These are phyloP conservation scores for Starmerella ratchasimensis DNA, from an alignment of 805 yeast species.

Conservation along the genomic window DNA sequence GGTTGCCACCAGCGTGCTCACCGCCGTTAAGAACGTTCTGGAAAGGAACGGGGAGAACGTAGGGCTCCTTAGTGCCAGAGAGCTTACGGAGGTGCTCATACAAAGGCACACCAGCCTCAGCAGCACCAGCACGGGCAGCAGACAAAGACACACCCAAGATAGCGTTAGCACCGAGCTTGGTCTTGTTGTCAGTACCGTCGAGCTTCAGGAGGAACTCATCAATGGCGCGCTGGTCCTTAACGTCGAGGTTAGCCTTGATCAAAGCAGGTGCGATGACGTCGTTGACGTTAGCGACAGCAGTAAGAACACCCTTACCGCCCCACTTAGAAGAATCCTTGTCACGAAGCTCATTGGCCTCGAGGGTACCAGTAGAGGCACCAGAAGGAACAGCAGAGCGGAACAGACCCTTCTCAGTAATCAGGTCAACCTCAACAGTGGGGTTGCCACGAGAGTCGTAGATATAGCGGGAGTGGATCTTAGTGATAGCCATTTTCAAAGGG, in stretches of 20 bases:
- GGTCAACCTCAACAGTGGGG: conserved; percentile 98
- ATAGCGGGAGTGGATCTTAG: conserved; percentile 84
- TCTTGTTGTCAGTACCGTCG: conserved; percentile 96
- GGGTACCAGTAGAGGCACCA: conserved; percentile 98
- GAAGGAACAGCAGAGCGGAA: conserved; percentile 98
- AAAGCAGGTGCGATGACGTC: conserved; percentile 89
- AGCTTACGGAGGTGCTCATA: conserved; percentile 81
- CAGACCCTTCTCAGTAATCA: conserved; percentile 80
- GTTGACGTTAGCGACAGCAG: conserved; percentile 95
- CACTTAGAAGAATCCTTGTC: conserved; percentile 95
- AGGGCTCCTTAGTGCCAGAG: conserved; percentile 65
- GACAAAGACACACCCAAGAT: conserved; percentile 96
- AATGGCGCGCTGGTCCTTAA: conserved; percentile 71
- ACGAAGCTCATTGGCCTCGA: conserved; percentile 97
- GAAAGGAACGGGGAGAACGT: conserved; percentile 95
- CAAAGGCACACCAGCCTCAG: conserved; percentile 83
- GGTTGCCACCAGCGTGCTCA: conserved; percentile 98
- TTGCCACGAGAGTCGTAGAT: conserved; percentile 99
- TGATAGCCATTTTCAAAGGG: conserved; percentile 49
- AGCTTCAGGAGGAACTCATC: conserved; percentile 75
- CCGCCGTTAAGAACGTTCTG: conserved; percentile 99
- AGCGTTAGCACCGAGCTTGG: conserved; percentile 97
- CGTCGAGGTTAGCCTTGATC: conserved; percentile 64
- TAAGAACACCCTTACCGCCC: conserved; percentile 97
- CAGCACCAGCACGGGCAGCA: conserved; percentile 96